These are phyloP conservation scores for Tylopilus intermedius DNA, from an alignment of 768 basidiomycete species.

Conservation along the genomic window DNA sequence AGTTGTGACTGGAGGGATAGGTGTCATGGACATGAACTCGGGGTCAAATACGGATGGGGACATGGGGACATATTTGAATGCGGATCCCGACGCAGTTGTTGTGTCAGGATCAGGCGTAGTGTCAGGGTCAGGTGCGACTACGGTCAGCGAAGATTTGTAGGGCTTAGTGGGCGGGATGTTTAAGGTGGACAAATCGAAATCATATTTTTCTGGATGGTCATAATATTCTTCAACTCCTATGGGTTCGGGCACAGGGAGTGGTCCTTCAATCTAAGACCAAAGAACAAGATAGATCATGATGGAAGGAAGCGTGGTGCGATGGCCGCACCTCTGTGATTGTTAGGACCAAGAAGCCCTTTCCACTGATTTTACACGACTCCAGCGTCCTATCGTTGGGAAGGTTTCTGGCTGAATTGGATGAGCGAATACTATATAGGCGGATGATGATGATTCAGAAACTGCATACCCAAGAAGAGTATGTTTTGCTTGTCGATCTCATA, in stretches of 20 bases:
- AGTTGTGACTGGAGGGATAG: neutral
- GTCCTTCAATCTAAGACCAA: neutral
- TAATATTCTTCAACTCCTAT: neutral
- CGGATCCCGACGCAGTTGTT: neutral
- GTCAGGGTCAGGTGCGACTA: neutral
- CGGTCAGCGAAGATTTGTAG: neutral
- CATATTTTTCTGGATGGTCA: neutral
- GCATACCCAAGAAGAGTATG: neutral
- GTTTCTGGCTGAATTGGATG: neutral
- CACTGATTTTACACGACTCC: conserved; percentile 2
- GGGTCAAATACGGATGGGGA: neutral
- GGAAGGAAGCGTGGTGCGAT: too few relatives aligned
- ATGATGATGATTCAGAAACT: neutral
- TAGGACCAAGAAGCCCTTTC: neutral
- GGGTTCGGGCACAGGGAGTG: neutral
- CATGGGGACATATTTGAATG: neutral
- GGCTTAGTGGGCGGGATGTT: neutral
- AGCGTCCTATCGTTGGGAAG: neutral
- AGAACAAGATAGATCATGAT: neutral
- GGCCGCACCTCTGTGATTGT: neutral
- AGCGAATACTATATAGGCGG: neutral
- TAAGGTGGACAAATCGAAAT: neutral
- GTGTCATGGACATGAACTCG: neutral
- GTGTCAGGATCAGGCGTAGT: neutral
- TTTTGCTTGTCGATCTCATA: neutral